Evolutionary conservation across 257 asterid species (phyloP).

Genomic region (Primulina huaijiensis): DNA sequence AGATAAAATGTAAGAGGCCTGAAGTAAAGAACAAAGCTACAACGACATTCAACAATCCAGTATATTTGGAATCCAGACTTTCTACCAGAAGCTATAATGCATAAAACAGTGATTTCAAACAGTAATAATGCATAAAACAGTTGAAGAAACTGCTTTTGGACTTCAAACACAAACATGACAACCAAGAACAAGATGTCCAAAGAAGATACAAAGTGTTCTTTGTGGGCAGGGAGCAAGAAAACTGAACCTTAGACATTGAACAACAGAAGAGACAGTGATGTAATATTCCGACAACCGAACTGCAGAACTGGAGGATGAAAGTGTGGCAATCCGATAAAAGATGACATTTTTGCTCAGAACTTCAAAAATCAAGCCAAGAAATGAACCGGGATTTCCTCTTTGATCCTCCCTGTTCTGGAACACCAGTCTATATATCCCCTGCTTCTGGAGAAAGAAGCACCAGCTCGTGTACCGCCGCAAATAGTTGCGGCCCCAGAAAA

Average conservation of each 20-base stretch:
- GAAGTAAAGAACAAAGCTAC: slow-evolving; percentile 10
- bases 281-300: too few relatives aligned
- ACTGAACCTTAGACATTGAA: slow-evolving; percentile 39
- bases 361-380: slow-evolving; percentile 1
- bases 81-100: slow-evolving; percentile 32
- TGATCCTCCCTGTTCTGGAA: neutral
- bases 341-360: slow-evolving; percentile 27
- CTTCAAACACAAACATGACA: slow-evolving; percentile 23
- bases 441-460: neutral
- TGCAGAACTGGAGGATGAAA: slow-evolving; percentile 35
- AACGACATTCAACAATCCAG: slow-evolving; percentile 25
- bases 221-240: slow-evolving; percentile 57
- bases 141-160: slow-evolving; percentile 25
- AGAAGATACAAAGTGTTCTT: slow-evolving; percentile 39
- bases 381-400: neutral
- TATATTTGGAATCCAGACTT: slow-evolving; percentile 31
- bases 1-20: neutral
- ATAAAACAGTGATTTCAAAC: slow-evolving; percentile 24
- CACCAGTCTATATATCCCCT: neutral
- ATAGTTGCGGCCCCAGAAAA: neutral
- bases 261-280: slow-evolving; percentile 6
- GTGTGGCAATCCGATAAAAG: slow-evolving; percentile 42
- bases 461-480: neutral
- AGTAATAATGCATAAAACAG: too few relatives aligned
- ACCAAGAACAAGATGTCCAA: slow-evolving; percentile 40